Evolutionary conservation across 2,329 filamentous ascomycete genomes (phyloP), one percentile per base, ranked within the genome.

Genomic region (Ophiostoma sp.): DNA sequence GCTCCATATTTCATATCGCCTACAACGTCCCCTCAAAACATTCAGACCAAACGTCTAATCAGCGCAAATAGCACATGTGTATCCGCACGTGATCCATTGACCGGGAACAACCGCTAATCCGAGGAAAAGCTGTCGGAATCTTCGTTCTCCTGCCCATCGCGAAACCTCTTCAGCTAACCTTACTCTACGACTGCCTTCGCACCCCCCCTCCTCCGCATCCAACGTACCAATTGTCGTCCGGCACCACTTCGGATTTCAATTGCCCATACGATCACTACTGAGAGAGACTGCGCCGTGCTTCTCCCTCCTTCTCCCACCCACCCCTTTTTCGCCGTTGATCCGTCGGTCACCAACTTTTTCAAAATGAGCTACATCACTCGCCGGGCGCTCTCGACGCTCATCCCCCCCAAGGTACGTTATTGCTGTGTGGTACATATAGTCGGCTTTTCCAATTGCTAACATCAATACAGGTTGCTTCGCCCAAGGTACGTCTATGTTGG

Each of bases 351-450:
- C 62, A 72, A n/a, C 3, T 78, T 80, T 20, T 78, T 81, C 86
- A 92, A 84, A 83, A 97, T 97, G 94, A 97, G 93, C 87, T 95
- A 89, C 88, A 87, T 96, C 79, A 88, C 89, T 79, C 92, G 91
- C 84, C 90, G 94, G 84, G 91, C 88, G 87, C 90, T 97, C 80
- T 98, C 95, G 81, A 97, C 96, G 86, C 90, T 99, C 83, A 97
- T 99, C 79, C 96, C 96, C 77, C 95, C 96, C 79, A 99, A 99
- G 93, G 94, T 97, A 85, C 77, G 85, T 76, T 7, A 1, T 39
- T 54, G n/a, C 4, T 17, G 31, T 13, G 23, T 62, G 11, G 17
- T 10, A 27, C 36, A 10, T 6, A 1, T 41, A 7, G 4, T 11
- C 11, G 11, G 35, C 35, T 68, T 44, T 11, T 36, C 4, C 31